Evolutionary conservation across 2,329 filamentous ascomycete species (phyloP).

Genomic region (Pseudogymnoascus destructans): DNA sequence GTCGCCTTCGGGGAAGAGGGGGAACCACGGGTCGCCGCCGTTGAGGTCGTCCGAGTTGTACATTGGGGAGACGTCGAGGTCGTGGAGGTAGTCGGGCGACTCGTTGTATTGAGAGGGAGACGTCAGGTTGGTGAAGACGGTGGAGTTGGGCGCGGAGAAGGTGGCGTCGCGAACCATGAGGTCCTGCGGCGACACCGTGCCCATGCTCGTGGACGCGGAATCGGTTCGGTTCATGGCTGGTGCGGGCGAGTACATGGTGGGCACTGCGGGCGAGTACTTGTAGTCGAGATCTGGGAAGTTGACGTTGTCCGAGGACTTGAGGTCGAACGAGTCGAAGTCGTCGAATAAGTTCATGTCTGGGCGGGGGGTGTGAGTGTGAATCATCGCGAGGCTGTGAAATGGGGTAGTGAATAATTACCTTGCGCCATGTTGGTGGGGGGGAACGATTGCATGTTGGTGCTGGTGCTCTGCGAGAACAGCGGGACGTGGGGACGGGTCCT

Average conservation of each 20-base stretch:
- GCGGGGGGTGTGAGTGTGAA: conserved; percentile 25
- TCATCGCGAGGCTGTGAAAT: conserved; percentile 12
- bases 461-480: conserved; percentile 50
- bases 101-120: conserved; percentile 69
- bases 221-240: conserved; percentile 24
- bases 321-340: conserved; percentile 43
- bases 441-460: conserved; percentile 28
- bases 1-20: conserved; percentile 50
- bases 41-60: conserved; percentile 40
- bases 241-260: conserved; percentile 38
- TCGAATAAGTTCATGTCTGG: conserved; percentile 43
- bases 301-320: conserved; percentile 18
- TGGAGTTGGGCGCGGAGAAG: conserved; percentile 68
- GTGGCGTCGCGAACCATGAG: conserved; percentile 56
- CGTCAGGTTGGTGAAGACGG: conserved; percentile 70
- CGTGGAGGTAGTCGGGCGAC: conserved; percentile 59
- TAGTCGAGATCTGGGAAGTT: conserved; percentile 13
- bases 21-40: conserved; percentile 50
- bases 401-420: conserved; percentile 33
- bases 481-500: conserved; percentile 55
- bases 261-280: conserved; percentile 24
- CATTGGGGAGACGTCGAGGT: conserved; percentile 66
- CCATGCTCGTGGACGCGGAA: conserved; percentile 40
- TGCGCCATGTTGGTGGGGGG: conserved; percentile 37
- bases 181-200: conserved; percentile 76